Conservation (phyloP, 345 rosid genomes). For the Durio zibethinus region DNA sequence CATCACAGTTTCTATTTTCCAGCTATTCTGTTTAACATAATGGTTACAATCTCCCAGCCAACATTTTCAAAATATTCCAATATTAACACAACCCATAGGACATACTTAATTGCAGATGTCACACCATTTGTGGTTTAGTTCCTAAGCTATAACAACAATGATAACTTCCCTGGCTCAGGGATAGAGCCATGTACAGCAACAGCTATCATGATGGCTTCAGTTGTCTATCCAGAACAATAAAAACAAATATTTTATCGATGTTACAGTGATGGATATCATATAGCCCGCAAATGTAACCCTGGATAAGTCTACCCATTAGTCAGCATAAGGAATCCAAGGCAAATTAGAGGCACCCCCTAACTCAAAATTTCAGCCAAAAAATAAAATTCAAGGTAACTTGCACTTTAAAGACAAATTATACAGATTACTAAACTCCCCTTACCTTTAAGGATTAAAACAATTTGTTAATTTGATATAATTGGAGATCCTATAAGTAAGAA, state of each 20-base stretch:
- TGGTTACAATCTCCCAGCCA: neutral
- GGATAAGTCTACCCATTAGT: neutral
- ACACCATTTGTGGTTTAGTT: neutral
- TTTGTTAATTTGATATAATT: neutral
- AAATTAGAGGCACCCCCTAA: neutral
- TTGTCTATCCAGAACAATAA: neutral
- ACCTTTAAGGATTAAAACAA: neutral
- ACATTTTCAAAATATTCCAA: neutral
- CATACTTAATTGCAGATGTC: neutral
- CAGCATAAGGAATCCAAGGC: neutral
- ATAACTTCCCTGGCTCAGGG: neutral
- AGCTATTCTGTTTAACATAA: neutral
- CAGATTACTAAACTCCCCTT: neutral
- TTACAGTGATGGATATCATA: neutral
- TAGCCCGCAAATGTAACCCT: neutral
- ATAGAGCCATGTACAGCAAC: neutral
- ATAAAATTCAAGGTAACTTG: neutral
- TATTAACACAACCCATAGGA: neutral
- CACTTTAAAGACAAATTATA: neutral
- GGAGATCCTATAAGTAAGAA: neutral
- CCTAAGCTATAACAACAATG: constrained; percentile 1
- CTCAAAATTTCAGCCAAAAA: neutral
- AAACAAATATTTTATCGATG: neutral
- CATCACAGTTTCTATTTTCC: neutral
- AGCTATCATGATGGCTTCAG: neutral